Evolutionary conservation across 2,329 filamentous ascomycete species (phyloP).

Genomic region (Hansfordia pulvinata): DNA sequence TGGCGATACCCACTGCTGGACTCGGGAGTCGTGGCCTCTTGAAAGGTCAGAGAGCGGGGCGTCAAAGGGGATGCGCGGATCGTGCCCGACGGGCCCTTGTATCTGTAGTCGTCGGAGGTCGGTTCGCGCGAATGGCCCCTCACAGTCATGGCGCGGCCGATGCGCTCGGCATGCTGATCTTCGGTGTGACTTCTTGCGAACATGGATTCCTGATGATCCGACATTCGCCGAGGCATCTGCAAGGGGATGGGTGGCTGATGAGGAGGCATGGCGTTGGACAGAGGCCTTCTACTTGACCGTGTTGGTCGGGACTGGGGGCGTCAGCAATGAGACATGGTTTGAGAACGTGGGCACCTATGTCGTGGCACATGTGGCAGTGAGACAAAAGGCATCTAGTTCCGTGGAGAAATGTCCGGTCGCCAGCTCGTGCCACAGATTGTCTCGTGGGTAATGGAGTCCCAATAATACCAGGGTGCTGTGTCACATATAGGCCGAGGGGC

Average conservation of each 20-base stretch:
- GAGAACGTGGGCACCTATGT: constrained; percentile 6
- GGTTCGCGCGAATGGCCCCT: constrained; percentile 28
- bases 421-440: too few species aligned
- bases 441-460: too few species aligned
- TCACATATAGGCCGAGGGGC: not conserved
- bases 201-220: constrained; percentile 39
- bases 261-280: constrained; percentile 35
- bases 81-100: constrained; percentile 22
- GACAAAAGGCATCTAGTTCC: too few species aligned
- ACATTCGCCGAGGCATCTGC: constrained; percentile 35
- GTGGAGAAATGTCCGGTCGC: too few species aligned
- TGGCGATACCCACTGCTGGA: constrained; percentile 12
- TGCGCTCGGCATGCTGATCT: constrained; percentile 24
- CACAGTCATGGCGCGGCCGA: constrained; percentile 21
- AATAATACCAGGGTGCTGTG: too few species aligned
- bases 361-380: not conserved
- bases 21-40: constrained; percentile 22
- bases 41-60: constrained; percentile 31
- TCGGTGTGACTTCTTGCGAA: constrained; percentile 24
- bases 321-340: constrained; percentile 9
- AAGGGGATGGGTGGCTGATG: constrained; percentile 36
- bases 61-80: constrained; percentile 31
- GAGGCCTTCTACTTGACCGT: constrained; percentile 33
- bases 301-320: constrained; percentile 30
- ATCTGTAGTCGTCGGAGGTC: constrained; percentile 20